phyloP scores from a whole-genome alignment of 2,329 filamentous ascomycete genomes.

The Aspergillus quadricinctus region DNA sequence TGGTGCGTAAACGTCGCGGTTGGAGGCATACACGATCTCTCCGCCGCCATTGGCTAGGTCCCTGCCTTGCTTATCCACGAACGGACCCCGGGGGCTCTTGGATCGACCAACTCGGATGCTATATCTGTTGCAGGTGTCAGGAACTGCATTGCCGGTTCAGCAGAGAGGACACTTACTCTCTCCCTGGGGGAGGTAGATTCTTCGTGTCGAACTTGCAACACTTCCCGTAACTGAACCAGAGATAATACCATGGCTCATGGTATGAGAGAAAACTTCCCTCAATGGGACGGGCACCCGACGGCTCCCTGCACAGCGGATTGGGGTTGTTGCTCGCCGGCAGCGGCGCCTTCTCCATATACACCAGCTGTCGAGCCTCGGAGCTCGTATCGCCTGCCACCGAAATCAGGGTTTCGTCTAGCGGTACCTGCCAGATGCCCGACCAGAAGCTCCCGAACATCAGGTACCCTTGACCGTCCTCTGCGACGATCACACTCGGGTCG shows the following conservation, averaged over 20 bases:
- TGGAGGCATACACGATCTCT: conserved; percentile 55
- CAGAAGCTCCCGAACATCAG: conserved; percentile 67
- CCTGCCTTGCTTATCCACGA: conserved; percentile 51
- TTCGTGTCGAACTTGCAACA: conserved; percentile 28
- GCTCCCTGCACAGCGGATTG: conserved; percentile 25
- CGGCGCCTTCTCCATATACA: conserved; percentile 21
- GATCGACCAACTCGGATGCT: conserved; percentile 62
- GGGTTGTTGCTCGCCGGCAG: conserved; percentile 16
- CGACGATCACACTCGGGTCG: conserved; percentile 51
- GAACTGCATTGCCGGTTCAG: not conserved
- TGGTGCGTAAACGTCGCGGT: conserved; percentile 60
- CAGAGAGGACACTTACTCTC: conserved; percentile 38
- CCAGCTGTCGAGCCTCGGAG: conserved; percentile 26
- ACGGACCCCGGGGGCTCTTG: conserved; percentile 49
- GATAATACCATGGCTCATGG: conserved; percentile 28
- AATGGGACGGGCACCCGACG: conserved; percentile 27
- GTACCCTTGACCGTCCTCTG: conserved; percentile 36
- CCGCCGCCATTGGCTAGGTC: conserved; percentile 56
- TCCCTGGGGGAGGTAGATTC: conserved; percentile 46
- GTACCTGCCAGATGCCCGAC: conserved; percentile 60
- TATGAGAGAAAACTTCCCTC: conserved; percentile 30
- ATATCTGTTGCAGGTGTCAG: conserved; percentile 42
- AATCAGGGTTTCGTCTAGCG: conserved; percentile 36
- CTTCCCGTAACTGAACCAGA: conserved; percentile 33
- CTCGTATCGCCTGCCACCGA: conserved; percentile 16